phyloP scores from a whole-genome alignment of 1,284 basidiomycete species.

The Trichosporon coremiiforme region DNA sequence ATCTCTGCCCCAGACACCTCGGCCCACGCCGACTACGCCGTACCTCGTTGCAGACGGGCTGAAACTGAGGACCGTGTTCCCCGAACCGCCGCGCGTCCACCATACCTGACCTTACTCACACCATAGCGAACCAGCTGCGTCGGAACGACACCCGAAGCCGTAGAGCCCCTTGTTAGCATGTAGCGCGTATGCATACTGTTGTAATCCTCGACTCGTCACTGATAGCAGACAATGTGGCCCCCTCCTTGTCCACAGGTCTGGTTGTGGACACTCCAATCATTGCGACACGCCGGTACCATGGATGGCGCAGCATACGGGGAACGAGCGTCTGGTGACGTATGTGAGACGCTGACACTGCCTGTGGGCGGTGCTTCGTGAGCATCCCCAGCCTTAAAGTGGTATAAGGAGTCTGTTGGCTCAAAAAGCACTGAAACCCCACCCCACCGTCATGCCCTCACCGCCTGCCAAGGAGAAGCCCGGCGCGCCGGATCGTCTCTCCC shows the following conservation, averaged over 20 bases:
- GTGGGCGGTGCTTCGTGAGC: not conserved
- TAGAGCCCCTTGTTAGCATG: not conserved
- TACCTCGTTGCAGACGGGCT: slow-evolving; percentile 9
- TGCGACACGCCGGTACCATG: too few species aligned
- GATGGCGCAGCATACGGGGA: too few species aligned
- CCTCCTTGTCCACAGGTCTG: too few species aligned
- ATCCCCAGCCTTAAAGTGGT: not conserved
- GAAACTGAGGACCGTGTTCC: not conserved
- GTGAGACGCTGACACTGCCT: too few species aligned
- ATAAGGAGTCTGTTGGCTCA: not conserved
- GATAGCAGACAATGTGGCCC: not conserved
- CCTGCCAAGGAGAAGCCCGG: not conserved
- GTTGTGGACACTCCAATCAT: too few species aligned
- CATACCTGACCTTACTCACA: not conserved
- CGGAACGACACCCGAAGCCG: not conserved
- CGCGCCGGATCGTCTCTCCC: not conserved
- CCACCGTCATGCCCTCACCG: not conserved
- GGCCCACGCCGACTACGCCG: slow-evolving; percentile 2
- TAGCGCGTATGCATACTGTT: not conserved
- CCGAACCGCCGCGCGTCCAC: not conserved
- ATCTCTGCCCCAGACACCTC: not conserved
- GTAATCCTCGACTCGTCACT: not conserved
- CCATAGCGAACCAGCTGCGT: not conserved
- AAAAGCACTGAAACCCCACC: too few species aligned
- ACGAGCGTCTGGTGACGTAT: too few species aligned